These are phyloP conservation scores for Fusarium brachygibbosum DNA, from an alignment of 2,329 filamentous ascomycete species.

Conservation along the genomic window DNA sequence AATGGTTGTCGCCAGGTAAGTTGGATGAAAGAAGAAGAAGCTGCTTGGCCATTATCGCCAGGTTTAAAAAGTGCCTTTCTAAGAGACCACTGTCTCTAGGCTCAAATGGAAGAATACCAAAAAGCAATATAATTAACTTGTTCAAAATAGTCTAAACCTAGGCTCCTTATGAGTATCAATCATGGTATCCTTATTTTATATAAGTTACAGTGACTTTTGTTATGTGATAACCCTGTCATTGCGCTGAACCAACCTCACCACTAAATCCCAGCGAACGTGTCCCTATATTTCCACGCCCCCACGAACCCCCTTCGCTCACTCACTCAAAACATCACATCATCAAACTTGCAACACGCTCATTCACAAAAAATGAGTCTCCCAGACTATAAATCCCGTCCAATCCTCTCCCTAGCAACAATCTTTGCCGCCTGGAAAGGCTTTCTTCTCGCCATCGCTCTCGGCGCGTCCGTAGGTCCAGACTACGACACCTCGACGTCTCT, in stretches of 20 bases:
- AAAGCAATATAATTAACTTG: not conserved
- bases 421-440: slow-evolving; percentile 77
- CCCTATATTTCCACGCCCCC: slow-evolving; percentile 30
- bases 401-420: slow-evolving; percentile 46
- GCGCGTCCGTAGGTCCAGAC: slow-evolving; percentile 66
- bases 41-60: not conserved
- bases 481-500: slow-evolving; percentile 84
- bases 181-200: too few species aligned
- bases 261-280: slow-evolving; percentile 20
- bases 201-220: not conserved
- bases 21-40: not conserved
- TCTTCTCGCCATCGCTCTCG: slow-evolving; percentile 71
- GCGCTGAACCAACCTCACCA: not conserved
- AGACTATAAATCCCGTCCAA: slow-evolving; percentile 35
- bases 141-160: not conserved
- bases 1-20: not conserved
- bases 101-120: not conserved
- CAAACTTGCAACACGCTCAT: slow-evolving; percentile 12
- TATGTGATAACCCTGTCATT: not conserved
- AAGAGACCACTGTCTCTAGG: not conserved
- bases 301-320: slow-evolving; percentile 18
- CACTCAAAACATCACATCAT: not conserved
- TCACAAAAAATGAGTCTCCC: slow-evolving; percentile 35
- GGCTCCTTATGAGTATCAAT: too few species aligned
- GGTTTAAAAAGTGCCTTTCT: not conserved